phyloP scores from a whole-genome alignment of 2,329 filamentous ascomycete genomes.

The Aspergillus sp. region DNA sequence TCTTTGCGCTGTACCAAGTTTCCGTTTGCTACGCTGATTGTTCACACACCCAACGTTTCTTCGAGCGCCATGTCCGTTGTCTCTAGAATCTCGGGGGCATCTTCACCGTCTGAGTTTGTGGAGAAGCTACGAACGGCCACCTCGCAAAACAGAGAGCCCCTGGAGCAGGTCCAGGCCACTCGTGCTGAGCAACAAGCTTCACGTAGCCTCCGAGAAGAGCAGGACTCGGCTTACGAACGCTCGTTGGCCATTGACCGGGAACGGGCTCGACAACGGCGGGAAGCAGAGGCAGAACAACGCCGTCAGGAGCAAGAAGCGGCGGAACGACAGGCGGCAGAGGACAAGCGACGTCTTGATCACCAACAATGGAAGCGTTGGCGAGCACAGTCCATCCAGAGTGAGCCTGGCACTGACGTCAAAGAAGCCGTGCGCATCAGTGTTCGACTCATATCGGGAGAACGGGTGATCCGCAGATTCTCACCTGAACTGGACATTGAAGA shows the following conservation, averaged over 20 bases:
- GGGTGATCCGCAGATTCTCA: slow-evolving; percentile 70
- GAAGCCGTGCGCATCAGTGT: slow-evolving; percentile 66
- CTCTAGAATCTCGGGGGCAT: slow-evolving; percentile 67
- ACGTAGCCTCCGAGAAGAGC: slow-evolving; percentile 74
- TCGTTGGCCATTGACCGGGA: slow-evolving; percentile 84
- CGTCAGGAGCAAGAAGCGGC: slow-evolving; percentile 61
- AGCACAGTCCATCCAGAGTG: slow-evolving; percentile 57
- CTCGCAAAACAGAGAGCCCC: slow-evolving; percentile 65
- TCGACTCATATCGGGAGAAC: slow-evolving; percentile 58
- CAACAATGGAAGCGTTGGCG: slow-evolving; percentile 78
- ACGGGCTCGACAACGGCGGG: slow-evolving; percentile 66
- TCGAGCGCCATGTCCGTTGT: slow-evolving; percentile 87
- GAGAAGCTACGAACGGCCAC: slow-evolving; percentile 68
- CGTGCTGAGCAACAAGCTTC: slow-evolving; percentile 73
- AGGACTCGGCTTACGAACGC: slow-evolving; percentile 89
- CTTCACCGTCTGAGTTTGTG: slow-evolving; percentile 63
- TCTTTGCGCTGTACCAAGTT: slow-evolving; percentile 88
- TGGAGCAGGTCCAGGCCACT: slow-evolving; percentile 67
- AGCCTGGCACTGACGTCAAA: slow-evolving; percentile 59
- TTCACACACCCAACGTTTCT: slow-evolving; percentile 77
- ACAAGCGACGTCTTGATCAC: slow-evolving; percentile 48
- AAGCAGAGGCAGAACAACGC: slow-evolving; percentile 61
- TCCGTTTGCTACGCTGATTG: slow-evolving; percentile 79
- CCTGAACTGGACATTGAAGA: slow-evolving; percentile 70
- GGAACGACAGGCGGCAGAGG: slow-evolving; percentile 56